phyloP scores from a whole-genome alignment of 805 yeast genomes.

The Metschnikowia peoriensis region DNA sequence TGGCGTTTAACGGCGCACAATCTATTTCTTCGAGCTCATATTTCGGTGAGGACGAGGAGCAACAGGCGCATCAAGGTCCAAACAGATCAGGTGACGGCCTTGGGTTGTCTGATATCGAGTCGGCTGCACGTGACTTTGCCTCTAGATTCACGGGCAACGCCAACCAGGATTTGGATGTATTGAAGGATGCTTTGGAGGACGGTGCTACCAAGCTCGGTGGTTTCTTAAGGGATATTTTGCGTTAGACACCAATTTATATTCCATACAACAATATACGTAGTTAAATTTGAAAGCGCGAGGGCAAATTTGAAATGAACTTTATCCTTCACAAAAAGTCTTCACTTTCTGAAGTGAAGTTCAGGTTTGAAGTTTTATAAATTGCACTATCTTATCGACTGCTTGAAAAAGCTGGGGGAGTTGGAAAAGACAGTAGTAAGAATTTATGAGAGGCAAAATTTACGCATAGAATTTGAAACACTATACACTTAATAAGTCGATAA shows the following conservation, averaged over 20 bases:
- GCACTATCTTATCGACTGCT: no score
- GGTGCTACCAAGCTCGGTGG: slow-evolving; percentile 90
- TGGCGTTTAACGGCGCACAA: slow-evolving; percentile 79
- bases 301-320: no score
- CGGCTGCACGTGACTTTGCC: slow-evolving; percentile 60
- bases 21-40: slow-evolving; percentile 90
- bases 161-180: slow-evolving; percentile 83
- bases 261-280: slow-evolving; percentile 1
- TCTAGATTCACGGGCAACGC: slow-evolving; percentile 69
- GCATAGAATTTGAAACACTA: no score
- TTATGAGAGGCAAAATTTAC: no score
- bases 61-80: slow-evolving; percentile 17
- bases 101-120: slow-evolving; percentile 50
- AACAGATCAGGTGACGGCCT: slow-evolving; percentile 17
- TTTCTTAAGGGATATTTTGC: slow-evolving; percentile 81
- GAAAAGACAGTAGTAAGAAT: no score
- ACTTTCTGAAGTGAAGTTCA: no score
- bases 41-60: slow-evolving; percentile 78
- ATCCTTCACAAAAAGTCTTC: no score
- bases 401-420: no score
- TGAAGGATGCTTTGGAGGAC: slow-evolving; percentile 88
- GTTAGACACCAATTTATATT: slow-evolving; percentile 23
- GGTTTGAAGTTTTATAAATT: no score
- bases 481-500: no score
- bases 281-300: not conserved